Evolutionary conservation across 2,329 filamentous ascomycete genomes (phyloP).

Genomic region (Neopestalotiopsis clavispora): DNA sequence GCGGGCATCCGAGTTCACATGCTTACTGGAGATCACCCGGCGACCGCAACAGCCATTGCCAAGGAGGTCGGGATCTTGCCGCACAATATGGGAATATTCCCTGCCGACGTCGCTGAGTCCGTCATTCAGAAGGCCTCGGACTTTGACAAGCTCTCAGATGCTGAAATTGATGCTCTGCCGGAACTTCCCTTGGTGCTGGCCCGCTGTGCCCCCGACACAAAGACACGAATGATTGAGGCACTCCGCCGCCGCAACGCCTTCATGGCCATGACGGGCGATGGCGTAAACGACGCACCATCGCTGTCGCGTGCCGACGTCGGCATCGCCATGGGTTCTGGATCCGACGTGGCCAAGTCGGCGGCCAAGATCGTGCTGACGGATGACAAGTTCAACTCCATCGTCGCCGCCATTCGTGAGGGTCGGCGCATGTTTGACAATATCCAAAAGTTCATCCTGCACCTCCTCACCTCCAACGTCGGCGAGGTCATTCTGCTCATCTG

Average conservation of each 20-base stretch:
- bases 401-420: constrained; percentile 82
- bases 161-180: constrained; percentile 75
- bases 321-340: constrained; percentile 89
- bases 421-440: constrained; percentile 89
- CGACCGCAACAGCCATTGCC: constrained; percentile 79
- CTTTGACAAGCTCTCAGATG: constrained; percentile 78
- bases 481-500: constrained; percentile 73
- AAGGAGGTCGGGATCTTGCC: constrained; percentile 80
- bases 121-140: constrained; percentile 78
- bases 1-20: constrained; percentile 83
- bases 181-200: constrained; percentile 82
- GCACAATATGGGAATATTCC: constrained; percentile 61
- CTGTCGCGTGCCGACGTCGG: constrained; percentile 82
- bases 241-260: constrained; percentile 77
- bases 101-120: constrained; percentile 66
- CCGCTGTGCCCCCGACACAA: constrained; percentile 83
- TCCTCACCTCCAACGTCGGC: constrained; percentile 74
- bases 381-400: constrained; percentile 87
- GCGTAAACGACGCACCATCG: constrained; percentile 85
- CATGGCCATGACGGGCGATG: constrained; percentile 88
- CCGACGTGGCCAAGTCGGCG: constrained; percentile 84
- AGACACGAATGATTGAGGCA: constrained; percentile 90
- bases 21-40: constrained; percentile 82
- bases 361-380: constrained; percentile 83
- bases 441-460: constrained; percentile 83